Percentiles rank a stretch among this genome's conserved stretches.
phyloP scores from a whole-genome alignment of 495 filamentous ascomycete species.

The Penicillium paxilli region DNA sequence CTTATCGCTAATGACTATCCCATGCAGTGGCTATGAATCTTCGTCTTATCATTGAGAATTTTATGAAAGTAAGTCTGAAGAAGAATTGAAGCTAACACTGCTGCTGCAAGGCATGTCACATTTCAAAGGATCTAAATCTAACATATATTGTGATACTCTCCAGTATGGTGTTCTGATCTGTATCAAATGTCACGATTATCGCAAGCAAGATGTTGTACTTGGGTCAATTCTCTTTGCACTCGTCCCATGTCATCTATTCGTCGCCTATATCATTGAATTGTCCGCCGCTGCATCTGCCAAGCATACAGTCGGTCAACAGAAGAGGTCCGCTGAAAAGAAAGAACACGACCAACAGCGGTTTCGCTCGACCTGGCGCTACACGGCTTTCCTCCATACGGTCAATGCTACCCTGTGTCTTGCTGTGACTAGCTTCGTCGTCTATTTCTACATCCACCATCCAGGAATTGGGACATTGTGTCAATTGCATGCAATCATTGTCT shows the following conservation, averaged over 20 bases:
- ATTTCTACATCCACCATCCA: slow-evolving; percentile 87
- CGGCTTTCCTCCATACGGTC: slow-evolving; percentile 74
- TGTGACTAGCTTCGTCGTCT: slow-evolving; percentile 82
- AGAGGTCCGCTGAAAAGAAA: slow-evolving; percentile 59
- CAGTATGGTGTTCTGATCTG: slow-evolving; percentile 95
- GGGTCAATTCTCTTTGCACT: slow-evolving; percentile 77
- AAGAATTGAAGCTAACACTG: too few species aligned
- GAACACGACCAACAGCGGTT: slow-evolving; percentile 52
- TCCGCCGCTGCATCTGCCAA: slow-evolving; percentile 76
- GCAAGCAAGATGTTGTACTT: slow-evolving; percentile 71
- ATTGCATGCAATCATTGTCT: slow-evolving; percentile 90
- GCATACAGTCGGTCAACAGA: slow-evolving; percentile 58
- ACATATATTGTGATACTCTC: background rate
- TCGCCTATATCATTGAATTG: slow-evolving; percentile 85
- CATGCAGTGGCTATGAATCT: slow-evolving; percentile 83
- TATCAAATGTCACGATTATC: slow-evolving; percentile 85
- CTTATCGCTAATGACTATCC: background rate
- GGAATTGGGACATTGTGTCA: slow-evolving; percentile 89
- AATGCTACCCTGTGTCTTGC: slow-evolving; percentile 81
- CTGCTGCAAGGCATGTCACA: too few species aligned
- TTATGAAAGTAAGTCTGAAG: slow-evolving; percentile 68
- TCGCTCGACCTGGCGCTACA: slow-evolving; percentile 71
- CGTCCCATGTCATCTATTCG: slow-evolving; percentile 85
- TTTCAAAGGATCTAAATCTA: too few species aligned
- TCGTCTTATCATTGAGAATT: slow-evolving; percentile 92